Base-by-base conservation (phyloP, 169 alveolate genomes). In the Plasmodium cynomolgi region DNA sequence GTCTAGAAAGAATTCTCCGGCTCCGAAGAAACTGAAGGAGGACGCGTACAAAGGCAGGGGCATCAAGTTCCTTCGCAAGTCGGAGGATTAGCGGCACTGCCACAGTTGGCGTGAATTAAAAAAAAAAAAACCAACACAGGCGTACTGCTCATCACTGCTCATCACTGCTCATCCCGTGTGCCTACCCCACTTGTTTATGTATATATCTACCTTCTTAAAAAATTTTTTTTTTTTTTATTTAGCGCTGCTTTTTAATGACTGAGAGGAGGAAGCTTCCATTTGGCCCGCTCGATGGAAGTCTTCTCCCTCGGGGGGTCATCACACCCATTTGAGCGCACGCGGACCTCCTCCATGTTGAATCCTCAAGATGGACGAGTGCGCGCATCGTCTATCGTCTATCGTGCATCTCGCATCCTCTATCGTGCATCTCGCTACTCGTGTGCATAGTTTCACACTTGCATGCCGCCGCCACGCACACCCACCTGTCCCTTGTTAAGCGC, bases 41-140 rank as follows among this genome's bases (percentile, higher is more conserved):
- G 94, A 90, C n/a, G 26, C 23, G 26, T 81, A 26, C 56, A 90
- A 81, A 81, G 77, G 62, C 56, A 81, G 74, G 83, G 73, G 50
- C 26, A 20, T 81, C 71, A 90, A 90, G 74, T 31, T 68, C 15
- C 68, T 81, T 29, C 50, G 94, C 44, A 90, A 62, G 20, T 81
- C 83, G 9, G 50, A 90, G 17, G 74, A 80, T 37, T 85, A 85
- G 26, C 37, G 3, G 1, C n/a, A 50, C 6, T 2, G n/a, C 0
- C 58, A 47, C 6, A 47, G 17, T 41, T 47, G 58, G 58, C 58
- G 6, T 47, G 8, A 47, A 47, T 47, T 47, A 47, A 47, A 47
- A 47, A 47, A 13, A 13, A 6, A 11, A 2, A 44, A 47, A 1
- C 5, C 15, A 13, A 15, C 23, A 15, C 23, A 50, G 62, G 23